Evolutionary conservation across 306 rosid species (phyloP), one percentile per base, ranked within the genome.

Genomic region (Medicago truncatula): DNA sequence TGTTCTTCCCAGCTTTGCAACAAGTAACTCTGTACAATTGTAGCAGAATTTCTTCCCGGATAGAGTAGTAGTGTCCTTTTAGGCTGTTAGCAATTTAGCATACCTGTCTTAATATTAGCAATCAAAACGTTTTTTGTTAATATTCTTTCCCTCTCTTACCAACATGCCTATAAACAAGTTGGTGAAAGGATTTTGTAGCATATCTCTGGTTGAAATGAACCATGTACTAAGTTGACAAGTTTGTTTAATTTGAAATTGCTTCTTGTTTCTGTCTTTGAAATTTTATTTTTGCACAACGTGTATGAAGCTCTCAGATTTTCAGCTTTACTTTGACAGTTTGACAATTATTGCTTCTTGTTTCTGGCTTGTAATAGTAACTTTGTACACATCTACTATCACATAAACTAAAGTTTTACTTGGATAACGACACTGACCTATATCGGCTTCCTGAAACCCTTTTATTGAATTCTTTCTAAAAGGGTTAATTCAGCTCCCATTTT

Each of bases 1-100:
- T 68, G 34, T 62, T 60, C 64, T 74, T 73, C 74, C 69, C 70
- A 67, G 57, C 20, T 43, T 74, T 44, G 23, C 85, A 43, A 56
- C 34, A 38, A 43, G 44, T 67, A 17, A 57, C 23, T 25, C 67
- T 31, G 60, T 25, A 40, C 14, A 62, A 60, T 53, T 52, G 76
- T 73, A 31, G 58, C 34, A 34, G 50, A 78, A 31, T 2, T 61
- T 59, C 60, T 23, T 79, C 44, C 70, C 67, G 20, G 70, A 16
- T 63, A 71, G 34, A 20, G 44, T 70, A 61, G 73, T 34, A 63
- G 7, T 67, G 50, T 9, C 50, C 49, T 57, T 67, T 56, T 23
- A 36, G 67, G 23, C 23, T 67, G 14, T 74, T 58, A 58, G 23
- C 25, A 63, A 63, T 41, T 70, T 39, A 38, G 59, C 36, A 49